These are phyloP conservation scores for Parathielavia hyrcaniae DNA, from an alignment of 495 filamentous ascomycete genomes.

Conservation along the genomic window DNA sequence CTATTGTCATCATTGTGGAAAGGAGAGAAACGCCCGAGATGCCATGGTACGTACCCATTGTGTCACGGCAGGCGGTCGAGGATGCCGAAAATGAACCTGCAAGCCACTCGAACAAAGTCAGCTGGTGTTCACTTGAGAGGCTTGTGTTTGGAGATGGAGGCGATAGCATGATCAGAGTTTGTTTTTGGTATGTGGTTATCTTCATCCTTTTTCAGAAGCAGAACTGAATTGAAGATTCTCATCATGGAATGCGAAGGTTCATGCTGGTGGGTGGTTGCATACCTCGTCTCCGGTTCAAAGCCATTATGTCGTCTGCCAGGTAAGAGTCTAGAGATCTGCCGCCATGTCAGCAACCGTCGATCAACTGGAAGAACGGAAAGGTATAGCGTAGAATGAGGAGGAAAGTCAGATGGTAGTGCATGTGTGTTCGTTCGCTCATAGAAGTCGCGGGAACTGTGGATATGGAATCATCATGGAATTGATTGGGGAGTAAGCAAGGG, in stretches of 20 bases:
- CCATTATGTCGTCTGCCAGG: not conserved
- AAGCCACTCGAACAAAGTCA: slow-evolving; percentile 18
- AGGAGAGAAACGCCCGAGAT: not conserved
- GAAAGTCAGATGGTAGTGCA: slow-evolving; percentile 98
- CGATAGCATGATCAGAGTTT: slow-evolving; percentile 38
- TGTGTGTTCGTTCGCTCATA: slow-evolving; percentile 90
- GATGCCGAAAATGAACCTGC: no score
- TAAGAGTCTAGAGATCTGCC: not conserved
- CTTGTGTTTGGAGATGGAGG: slow-evolving; percentile 2
- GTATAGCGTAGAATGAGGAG: not conserved
- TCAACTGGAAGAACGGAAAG: not conserved
- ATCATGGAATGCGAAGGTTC: slow-evolving; percentile 52
- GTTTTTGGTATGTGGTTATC: slow-evolving; percentile 77
- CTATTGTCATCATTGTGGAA: slow-evolving; percentile 81
- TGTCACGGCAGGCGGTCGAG: not conserved
- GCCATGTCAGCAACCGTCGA: slow-evolving; percentile 10
- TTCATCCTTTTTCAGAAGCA: slow-evolving; percentile 84
- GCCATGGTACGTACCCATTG: slow-evolving; percentile 2
- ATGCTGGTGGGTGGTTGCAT: slow-evolving; percentile 12
- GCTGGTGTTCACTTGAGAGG: slow-evolving; percentile 13
- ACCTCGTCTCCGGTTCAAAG: slow-evolving; percentile 11
- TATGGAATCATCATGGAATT: slow-evolving; percentile 50
- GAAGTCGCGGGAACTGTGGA: slow-evolving; percentile 61
- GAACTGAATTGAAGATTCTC: slow-evolving; percentile 79
- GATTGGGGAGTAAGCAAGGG: not conserved